Base-by-base conservation (phyloP, 331 rosid species). In the Erythrophleum ivorense region DNA sequence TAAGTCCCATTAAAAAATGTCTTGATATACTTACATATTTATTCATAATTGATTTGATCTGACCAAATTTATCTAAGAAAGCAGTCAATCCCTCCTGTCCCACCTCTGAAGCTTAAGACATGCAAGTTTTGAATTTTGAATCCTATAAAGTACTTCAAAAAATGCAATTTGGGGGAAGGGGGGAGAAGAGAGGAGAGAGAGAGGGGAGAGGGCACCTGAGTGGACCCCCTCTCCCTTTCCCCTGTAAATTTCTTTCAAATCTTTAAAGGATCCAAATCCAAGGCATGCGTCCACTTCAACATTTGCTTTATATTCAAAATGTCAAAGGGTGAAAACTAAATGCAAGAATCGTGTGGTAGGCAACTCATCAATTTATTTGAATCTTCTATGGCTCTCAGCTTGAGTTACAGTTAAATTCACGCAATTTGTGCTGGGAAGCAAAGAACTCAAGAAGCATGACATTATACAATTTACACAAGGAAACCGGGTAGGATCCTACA, bases 391-490 rank as follows among this genome's bases (percentile, higher is more conserved):
- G 86, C 86, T 71, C 80, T 84, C 76, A 38, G 85, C 85, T 86
- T 57, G 80, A 86, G 73, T 87, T 82, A 84, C 88, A 84, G 83
- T 82, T 82, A 75, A 75, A 58, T 24, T 19, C 86, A 84, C 34
- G 79, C 83, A 79, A 76, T 79, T 75, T 76, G 62, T 81, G 86
- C 76, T 71, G 86, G 43, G 80, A 78, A 75, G 84, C 72, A 71
- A 79, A 81, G 55, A 78, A 71, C 85, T 87, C 83, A 48, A 55
- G 71, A 15, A 82, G 73, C 90, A 85, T 63, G 66, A 14, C 21
- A 15, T 63, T 34, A 83, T 78, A 80, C 76, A 82, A 88, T 87
- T 86, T 90, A 91, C 93, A 86, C 72, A 80, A 79, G 76, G 71
- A 75, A 73, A 86, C 87, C 75, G 87, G 55, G 87, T 74, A 79